Percentiles rank a stretch among this genome's conserved stretches.
Evolutionary conservation across 306 rosid genomes (phyloP).

Genomic region (Cyclanthera cordifolia): DNA sequence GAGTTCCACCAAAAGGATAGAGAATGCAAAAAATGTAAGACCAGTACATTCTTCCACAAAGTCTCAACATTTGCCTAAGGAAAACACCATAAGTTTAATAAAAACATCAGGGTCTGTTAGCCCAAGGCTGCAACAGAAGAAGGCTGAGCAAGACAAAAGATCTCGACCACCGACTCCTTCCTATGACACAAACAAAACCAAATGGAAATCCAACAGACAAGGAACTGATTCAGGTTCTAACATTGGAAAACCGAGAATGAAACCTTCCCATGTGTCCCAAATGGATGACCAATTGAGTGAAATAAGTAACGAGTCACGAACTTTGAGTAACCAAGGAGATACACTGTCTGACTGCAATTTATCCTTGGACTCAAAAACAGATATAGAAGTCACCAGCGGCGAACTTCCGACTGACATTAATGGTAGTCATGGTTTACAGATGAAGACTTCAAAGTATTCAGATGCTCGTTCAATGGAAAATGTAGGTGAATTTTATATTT

Average conservation of each 20-base stretch:
- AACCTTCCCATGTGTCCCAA: conserved; percentile 29
- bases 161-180: conserved; percentile 64
- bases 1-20: conserved; percentile 41
- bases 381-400: conserved; percentile 46
- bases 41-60: conserved; percentile 33
- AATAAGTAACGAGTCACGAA: conserved; percentile 50
- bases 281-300: conserved; percentile 62
- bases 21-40: conserved; percentile 26
- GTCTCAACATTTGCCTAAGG: conserved; percentile 42
- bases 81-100: conserved; percentile 29
- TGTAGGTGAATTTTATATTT: conserved; percentile 16
- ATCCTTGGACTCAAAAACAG: conserved; percentile 31
- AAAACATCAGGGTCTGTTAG: conserved; percentile 62
- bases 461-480: conserved; percentile 38
- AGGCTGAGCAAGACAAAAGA: conserved; percentile 54
- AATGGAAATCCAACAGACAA: conserved; percentile 41
- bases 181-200: conserved; percentile 43
- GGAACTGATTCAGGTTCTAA: conserved; percentile 36
- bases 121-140: conserved; percentile 78
- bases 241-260: conserved; percentile 41
- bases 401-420: conserved; percentile 26
- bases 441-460: conserved; percentile 32
- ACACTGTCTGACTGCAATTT: conserved; percentile 33
- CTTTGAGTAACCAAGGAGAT: conserved; percentile 57
- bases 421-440: conserved; percentile 34